Conservation (phyloP, 2,329 filamentous ascomycete species). For the Beauveria varroae region DNA sequence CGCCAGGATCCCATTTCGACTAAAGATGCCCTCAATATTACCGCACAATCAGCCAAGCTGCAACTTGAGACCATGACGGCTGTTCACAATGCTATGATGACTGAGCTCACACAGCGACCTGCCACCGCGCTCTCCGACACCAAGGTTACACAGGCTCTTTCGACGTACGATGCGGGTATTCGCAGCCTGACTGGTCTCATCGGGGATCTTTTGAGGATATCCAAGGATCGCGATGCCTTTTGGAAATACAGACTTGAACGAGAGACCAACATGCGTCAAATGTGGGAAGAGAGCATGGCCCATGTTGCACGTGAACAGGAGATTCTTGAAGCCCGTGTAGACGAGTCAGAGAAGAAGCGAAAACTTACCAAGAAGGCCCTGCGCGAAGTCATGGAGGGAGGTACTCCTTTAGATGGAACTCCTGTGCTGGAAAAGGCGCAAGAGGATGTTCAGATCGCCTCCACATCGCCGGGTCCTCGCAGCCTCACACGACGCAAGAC, state of each 20-base stretch:
- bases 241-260: constrained; percentile 94
- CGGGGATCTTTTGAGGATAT: constrained; percentile 83
- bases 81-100: constrained; percentile 74
- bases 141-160: constrained; percentile 66
- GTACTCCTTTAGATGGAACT: constrained; percentile 27
- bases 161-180: constrained; percentile 84
- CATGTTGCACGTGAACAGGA: constrained; percentile 94
- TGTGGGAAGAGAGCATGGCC: constrained; percentile 99
- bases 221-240: constrained; percentile 86
- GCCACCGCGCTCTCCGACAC: constrained; percentile 67
- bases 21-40: constrained; percentile 95
- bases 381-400: constrained; percentile 68
- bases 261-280: constrained; percentile 81
- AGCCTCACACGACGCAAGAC: constrained; percentile 52
- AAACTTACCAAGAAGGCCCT: constrained; percentile 84
- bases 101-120: constrained; percentile 60
- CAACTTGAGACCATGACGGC: constrained; percentile 86
- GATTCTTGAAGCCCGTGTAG: constrained; percentile 76
- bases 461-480: not conserved
- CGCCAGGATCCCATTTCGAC: constrained; percentile 65
- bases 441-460: constrained; percentile 24
- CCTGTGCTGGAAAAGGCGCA: constrained; percentile 22
- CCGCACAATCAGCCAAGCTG: constrained; percentile 85
- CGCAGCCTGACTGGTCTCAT: constrained; percentile 78
- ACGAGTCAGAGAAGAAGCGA: constrained; percentile 83